Evolutionary conservation across 2,329 filamentous ascomycete genomes (phyloP).

Genomic region (Microsporum canis): DNA sequence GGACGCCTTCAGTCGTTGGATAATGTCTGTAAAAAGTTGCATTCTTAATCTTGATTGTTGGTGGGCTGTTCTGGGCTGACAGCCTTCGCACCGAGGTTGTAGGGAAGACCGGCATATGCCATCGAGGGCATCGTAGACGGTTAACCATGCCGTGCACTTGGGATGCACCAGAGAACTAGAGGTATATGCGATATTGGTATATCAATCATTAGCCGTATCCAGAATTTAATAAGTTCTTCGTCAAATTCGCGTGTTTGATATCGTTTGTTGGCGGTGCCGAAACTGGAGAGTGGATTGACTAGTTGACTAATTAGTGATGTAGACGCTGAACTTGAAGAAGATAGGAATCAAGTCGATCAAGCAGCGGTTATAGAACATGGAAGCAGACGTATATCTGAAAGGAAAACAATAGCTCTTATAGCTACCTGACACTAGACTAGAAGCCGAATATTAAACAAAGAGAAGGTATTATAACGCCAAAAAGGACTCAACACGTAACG

Average conservation of each 20-base stretch:
- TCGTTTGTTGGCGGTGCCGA: background rate
- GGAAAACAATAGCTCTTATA: too few species aligned
- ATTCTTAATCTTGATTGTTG: conserved; percentile 61
- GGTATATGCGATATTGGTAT: background rate
- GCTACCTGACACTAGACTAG: too few species aligned
- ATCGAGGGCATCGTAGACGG: background rate
- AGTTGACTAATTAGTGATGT: too few species aligned
- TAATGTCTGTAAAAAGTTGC: conserved; percentile 75
- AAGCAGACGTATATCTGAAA: too few species aligned
- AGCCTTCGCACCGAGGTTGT: background rate
- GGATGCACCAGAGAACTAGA: background rate
- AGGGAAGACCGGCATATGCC: background rate
- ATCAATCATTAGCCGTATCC: background rate
- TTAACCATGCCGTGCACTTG: background rate
- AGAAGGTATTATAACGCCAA: background rate
- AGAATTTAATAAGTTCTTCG: background rate
- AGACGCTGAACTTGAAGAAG: too few species aligned
- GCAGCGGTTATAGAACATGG: too few species aligned
- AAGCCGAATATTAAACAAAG: background rate
- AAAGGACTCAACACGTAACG: background rate
- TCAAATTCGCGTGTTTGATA: background rate
- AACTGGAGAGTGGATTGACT: background rate
- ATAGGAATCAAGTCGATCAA: too few species aligned
- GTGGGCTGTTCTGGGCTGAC: conserved; percentile 23
- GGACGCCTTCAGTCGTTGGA: conserved; percentile 40